Conservation (phyloP, 2,329 filamentous ascomycete species). For the Ceratocystis cubensis region DNA sequence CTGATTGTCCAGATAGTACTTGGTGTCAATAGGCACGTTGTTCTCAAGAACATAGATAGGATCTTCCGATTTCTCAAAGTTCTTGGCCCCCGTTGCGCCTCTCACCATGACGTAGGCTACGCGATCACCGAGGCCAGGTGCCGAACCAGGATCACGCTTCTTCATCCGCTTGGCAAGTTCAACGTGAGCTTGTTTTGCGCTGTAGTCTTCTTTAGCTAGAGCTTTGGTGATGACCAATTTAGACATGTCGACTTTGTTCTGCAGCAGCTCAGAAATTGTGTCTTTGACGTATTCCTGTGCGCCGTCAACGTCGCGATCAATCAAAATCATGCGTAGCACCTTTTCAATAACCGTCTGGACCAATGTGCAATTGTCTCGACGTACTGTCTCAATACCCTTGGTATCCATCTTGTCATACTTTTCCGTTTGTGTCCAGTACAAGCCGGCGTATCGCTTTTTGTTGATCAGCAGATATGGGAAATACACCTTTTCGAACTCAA, state of each 20-base stretch:
- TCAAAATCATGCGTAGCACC: conserved; percentile 85
- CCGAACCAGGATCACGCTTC: conserved; percentile 90
- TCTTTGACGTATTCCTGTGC: conserved; percentile 97
- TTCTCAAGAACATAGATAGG: conserved; percentile 94
- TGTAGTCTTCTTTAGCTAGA: conserved; percentile 70
- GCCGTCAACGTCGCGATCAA: conserved; percentile 77
- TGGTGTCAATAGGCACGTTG: conserved; percentile 95
- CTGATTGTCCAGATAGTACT: conserved; percentile 97
- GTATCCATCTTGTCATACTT: conserved; percentile 99
- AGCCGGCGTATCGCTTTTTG: conserved; percentile 97
- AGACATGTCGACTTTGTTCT: conserved; percentile 98
- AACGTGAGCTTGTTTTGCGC: conserved; percentile 86
- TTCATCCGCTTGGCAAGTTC: conserved; percentile 93
- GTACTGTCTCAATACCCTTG: conserved; percentile 96
- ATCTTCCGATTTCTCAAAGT: conserved; percentile 95
- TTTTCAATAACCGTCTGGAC: conserved; percentile 98
- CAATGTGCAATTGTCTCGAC: conserved; percentile 87
- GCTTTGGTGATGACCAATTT: conserved; percentile 99
- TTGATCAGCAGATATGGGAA: conserved; percentile 97
- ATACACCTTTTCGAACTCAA: conserved; percentile 99
- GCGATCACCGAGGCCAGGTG: conserved; percentile 82
- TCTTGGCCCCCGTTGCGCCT: conserved; percentile 76
- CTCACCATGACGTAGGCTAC: conserved; percentile 98
- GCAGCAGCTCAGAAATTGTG: conserved; percentile 84
- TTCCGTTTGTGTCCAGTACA: conserved; percentile 89